phyloP scores from a whole-genome alignment of 768 basidiomycete species.

The Naganishia onofrii region DNA sequence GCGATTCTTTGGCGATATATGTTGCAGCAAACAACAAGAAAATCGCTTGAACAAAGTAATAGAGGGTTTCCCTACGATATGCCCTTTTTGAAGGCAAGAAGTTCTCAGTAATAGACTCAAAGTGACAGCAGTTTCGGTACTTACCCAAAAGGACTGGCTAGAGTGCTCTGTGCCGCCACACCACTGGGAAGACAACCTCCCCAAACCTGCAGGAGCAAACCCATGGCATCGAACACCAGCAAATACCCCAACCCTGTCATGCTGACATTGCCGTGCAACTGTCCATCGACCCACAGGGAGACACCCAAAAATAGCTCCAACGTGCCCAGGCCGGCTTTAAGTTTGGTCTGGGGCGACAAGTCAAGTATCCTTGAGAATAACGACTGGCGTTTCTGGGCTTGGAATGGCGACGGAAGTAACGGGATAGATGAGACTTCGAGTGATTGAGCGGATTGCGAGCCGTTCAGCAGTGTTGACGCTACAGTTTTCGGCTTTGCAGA shows the following conservation, averaged over 20 bases:
- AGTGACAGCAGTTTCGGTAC: constrained; percentile 40
- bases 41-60: constrained; percentile 81
- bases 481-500: constrained; percentile 43
- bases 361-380: constrained; percentile 33
- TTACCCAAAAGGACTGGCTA: constrained; percentile 64
- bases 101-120: not conserved
- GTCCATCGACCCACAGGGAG: constrained; percentile 79
- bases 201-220: constrained; percentile 60
- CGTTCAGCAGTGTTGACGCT: constrained; percentile 33
- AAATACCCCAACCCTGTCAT: constrained; percentile 92
- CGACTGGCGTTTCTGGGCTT: constrained; percentile 16
- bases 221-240: constrained; percentile 90
- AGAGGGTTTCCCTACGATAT: constrained; percentile 52
- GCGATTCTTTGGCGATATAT: constrained; percentile 94
- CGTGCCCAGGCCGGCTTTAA: constrained; percentile 41
- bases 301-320: constrained; percentile 55
- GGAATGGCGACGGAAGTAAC: constrained; percentile 32
- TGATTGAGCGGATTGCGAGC: not conserved
- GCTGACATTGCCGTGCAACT: constrained; percentile 78
- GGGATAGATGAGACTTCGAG: constrained; percentile 31
- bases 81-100: constrained; percentile 4
- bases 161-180: constrained; percentile 42
- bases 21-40: constrained; percentile 92
- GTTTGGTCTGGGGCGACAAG: constrained; percentile 36
- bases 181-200: constrained; percentile 34